Base-by-base conservation (phyloP, 1,139 yeast species). In the Sugiyamaella japonica region DNA sequence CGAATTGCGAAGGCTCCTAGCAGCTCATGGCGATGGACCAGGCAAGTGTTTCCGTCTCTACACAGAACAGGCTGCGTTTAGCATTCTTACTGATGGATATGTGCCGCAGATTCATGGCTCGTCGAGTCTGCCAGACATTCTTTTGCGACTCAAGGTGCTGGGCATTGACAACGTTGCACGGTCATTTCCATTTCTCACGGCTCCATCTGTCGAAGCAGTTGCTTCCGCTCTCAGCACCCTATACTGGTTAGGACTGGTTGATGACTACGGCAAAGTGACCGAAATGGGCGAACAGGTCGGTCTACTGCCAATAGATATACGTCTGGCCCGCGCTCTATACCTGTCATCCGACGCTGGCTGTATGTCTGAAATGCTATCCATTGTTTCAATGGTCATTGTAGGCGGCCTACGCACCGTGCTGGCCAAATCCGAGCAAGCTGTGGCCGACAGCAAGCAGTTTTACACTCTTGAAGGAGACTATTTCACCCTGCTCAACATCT, bases 381-480 rank as follows among this genome's bases (percentile, higher is more conserved):
- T 90, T 57, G 91, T 88, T 12, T 87, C 96, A 5, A 79, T 88
- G 78, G 73, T 87, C 38, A 81, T 89, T 83, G 16, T 93, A 81
- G 65, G 85, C 80, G 52, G 81, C 84, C 2, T 88, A 20, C 93
- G 93, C 42, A 82, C 81, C 59, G 87, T 86, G 7, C 86, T 87
- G 70, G 79, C 83, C 61, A 85, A 86, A 69, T 77, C 84, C 58
- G 89, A 93, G 3, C 93, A 86, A 70, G 84, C 85, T 10, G 56
- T 55, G 7, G 52, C 52, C 5, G 62, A 57, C 34, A 69, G 66
- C 55, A 84, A 85, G 67, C 78, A 82, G 73, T 76, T 81, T 48
- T 86, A 86, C 71, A 95, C 93, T 1, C 89, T 86, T 63, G 95
- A 88, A 64, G 97, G 97, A 56, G 97, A 90, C 70, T 95, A 88